These are phyloP conservation scores for Asparagopsis taxiformis DNA, from an alignment of 31 red algal genomes.

Conservation along the genomic window DNA sequence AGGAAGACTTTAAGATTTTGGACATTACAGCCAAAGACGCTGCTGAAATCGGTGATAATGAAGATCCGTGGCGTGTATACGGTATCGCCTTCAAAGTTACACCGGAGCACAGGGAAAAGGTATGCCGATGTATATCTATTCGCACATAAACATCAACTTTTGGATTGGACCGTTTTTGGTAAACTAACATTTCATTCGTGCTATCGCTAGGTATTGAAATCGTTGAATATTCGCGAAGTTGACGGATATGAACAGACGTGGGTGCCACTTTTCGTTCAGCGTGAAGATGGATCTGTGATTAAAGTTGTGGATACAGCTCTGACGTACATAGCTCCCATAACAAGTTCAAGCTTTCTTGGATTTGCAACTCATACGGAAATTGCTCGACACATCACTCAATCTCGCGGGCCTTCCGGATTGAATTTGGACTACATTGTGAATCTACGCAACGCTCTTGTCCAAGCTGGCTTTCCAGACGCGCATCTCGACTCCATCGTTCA, in stretches of 20 bases:
- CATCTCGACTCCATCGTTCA: conserved; percentile 25
- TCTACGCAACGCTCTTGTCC: conserved; percentile 19
- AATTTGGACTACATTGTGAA: conserved; percentile 50
- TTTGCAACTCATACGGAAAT: conserved; percentile 40
- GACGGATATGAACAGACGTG: conserved; percentile 37
- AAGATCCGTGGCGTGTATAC: conserved; percentile 41
- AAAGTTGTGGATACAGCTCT: conserved; percentile 15
- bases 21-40: conserved; percentile 15
- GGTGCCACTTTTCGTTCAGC: conserved; percentile 17
- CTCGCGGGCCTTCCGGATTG: conserved; percentile 15
- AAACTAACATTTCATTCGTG: too few relatives aligned
- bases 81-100: conserved; percentile 43
- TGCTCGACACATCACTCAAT: conserved; percentile 10
- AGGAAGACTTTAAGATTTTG: conserved; percentile 11
- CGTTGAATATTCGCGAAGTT: conserved; percentile 26
- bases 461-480: conserved; percentile 22
- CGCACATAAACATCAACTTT: too few relatives aligned
- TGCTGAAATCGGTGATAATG: background rate
- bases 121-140: too few relatives aligned
- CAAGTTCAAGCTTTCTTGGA: conserved; percentile 23
- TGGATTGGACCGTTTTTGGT: too few relatives aligned
- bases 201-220: conserved; percentile 12
- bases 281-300: background rate
- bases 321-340: conserved; percentile 25
- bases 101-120: conserved; percentile 30